A percentile compares a stretch with the other conserved stretches of the same genome.
phyloP scores from a whole-genome alignment of 345 rosid genomes.

The Citrus mangshanensis region DNA sequence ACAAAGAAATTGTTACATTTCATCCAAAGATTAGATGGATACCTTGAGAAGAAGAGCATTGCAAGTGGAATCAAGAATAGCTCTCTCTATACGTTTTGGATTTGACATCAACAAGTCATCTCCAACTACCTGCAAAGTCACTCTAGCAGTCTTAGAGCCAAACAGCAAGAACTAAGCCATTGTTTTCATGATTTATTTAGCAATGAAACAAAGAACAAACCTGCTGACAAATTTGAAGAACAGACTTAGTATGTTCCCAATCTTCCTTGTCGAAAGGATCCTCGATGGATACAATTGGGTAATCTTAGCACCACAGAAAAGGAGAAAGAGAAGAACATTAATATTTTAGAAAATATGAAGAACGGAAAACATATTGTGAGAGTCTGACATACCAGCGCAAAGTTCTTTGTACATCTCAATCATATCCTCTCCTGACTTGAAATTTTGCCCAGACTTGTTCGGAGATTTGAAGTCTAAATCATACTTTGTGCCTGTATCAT shows the following conservation, averaged over 20 bases:
- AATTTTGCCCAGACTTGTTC: slow-evolving; percentile 73
- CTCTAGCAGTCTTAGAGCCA: background rate
- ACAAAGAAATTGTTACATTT: background rate
- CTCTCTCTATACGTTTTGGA: slow-evolving; percentile 76
- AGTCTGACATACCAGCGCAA: slow-evolving; percentile 58
- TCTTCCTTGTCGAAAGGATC: slow-evolving; percentile 99
- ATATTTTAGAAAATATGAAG: slow-evolving; percentile 8
- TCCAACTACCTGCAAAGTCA: slow-evolving; percentile 77
- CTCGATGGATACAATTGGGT: slow-evolving; percentile 84
- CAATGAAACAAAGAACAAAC: slow-evolving; percentile 35
- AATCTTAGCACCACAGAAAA: slow-evolving; percentile 43
- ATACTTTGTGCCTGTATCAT: slow-evolving; percentile 76
- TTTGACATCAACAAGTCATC: slow-evolving; percentile 86
- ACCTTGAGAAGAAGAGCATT: slow-evolving; percentile 97
- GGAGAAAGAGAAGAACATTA: slow-evolving; percentile 14
- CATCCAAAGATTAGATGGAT: slow-evolving; percentile 13
- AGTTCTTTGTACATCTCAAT: slow-evolving; percentile 85
- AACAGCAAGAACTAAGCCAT: background rate
- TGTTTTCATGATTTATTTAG: background rate
- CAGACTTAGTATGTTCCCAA: slow-evolving; percentile 78
- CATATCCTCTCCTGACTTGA: slow-evolving; percentile 94
- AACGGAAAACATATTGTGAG: slow-evolving; percentile 1
- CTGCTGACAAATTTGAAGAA: slow-evolving; percentile 99
- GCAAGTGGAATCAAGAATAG: slow-evolving; percentile 76
- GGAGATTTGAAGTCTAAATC: slow-evolving; percentile 77